A percentile compares a stretch with the other conserved stretches of the same genome.
These are phyloP conservation scores for Nepenthes mirabilis DNA, from an alignment of 148 eudicot genomes.

Conservation along the genomic window DNA sequence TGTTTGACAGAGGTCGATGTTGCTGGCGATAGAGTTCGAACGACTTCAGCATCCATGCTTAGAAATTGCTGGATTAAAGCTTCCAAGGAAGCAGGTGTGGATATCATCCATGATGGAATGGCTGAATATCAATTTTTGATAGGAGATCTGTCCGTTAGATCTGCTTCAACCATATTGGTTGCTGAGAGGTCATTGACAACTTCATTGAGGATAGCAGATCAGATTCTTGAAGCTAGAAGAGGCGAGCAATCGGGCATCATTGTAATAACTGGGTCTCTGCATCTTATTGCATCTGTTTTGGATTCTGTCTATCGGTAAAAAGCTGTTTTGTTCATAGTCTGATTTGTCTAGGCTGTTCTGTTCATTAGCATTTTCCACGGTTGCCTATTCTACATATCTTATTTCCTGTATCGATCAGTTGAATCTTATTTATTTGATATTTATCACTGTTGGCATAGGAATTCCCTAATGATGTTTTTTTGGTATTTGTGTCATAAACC, in stretches of 20 bases:
- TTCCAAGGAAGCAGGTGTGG: slow-evolving; percentile 29
- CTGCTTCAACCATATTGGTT: slow-evolving; percentile 18
- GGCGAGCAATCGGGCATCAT: slow-evolving; percentile 32
- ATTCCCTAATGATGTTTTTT: too few relatives aligned
- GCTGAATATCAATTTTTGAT: slow-evolving; percentile 2
- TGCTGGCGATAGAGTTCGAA: slow-evolving; percentile 61
- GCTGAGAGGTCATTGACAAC: slow-evolving; percentile 31
- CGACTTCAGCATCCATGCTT: slow-evolving; percentile 35
- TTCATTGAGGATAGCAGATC: slow-evolving; percentile 35
- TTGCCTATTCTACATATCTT: too few relatives aligned
- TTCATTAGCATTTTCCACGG: too few relatives aligned
- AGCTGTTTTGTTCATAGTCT: background rate
- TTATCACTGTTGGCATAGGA: too few relatives aligned
- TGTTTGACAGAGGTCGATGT: slow-evolving; percentile 63
- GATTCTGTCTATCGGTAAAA: slow-evolving; percentile 4
- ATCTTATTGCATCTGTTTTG: slow-evolving; percentile 69
- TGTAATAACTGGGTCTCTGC: slow-evolving; percentile 80
- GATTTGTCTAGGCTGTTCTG: background rate
- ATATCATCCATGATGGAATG: slow-evolving; percentile 10
- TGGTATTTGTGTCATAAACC: too few relatives aligned
- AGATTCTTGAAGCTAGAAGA: slow-evolving; percentile 31
- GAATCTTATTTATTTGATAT: too few relatives aligned
- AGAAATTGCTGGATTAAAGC: slow-evolving; percentile 49
- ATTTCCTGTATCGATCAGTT: too few relatives aligned
- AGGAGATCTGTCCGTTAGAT: slow-evolving; percentile 9